phyloP scores from a whole-genome alignment of 129 eudicot species.

The Flaveria bidentis region DNA sequence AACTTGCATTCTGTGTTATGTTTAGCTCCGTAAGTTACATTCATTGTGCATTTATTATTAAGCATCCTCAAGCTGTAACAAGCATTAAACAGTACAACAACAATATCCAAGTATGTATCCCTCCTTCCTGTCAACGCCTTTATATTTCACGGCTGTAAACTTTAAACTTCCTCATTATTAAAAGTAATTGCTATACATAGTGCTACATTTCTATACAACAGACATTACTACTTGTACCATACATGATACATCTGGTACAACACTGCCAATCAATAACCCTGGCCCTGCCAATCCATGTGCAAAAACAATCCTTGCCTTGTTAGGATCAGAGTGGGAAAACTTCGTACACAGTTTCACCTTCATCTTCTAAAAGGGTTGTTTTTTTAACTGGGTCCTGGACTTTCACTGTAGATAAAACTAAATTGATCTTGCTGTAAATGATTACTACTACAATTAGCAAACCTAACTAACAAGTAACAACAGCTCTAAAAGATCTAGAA shows the following conservation, averaged over 20 bases:
- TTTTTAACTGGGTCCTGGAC: neutral
- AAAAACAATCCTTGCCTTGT: neutral
- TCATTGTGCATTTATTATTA: no score
- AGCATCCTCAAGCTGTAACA: neutral
- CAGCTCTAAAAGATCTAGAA: conserved; percentile 1
- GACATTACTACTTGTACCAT: conserved; percentile 14
- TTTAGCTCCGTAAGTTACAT: no score
- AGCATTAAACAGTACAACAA: neutral
- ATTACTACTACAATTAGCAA: neutral
- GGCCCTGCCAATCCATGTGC: conserved; percentile 4
- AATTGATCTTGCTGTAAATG: conserved; percentile 1
- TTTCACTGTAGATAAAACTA: neutral
- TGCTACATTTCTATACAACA: conserved; percentile 5
- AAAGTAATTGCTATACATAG: neutral
- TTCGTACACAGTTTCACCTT: conserved; percentile 2
- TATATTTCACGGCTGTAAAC: neutral
- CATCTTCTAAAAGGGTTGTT: neutral
- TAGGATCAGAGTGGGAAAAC: neutral
- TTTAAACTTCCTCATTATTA: neutral
- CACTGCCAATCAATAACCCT: neutral
- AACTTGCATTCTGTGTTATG: no score
- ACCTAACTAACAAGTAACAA: conserved; percentile 9
- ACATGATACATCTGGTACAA: neutral
- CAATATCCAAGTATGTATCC: neutral
- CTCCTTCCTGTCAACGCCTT: neutral